Evolutionary conservation across 208 protist species (phyloP), one percentile per base, ranked within the genome.

Genomic region (Acanthamoeba triangularis): DNA sequence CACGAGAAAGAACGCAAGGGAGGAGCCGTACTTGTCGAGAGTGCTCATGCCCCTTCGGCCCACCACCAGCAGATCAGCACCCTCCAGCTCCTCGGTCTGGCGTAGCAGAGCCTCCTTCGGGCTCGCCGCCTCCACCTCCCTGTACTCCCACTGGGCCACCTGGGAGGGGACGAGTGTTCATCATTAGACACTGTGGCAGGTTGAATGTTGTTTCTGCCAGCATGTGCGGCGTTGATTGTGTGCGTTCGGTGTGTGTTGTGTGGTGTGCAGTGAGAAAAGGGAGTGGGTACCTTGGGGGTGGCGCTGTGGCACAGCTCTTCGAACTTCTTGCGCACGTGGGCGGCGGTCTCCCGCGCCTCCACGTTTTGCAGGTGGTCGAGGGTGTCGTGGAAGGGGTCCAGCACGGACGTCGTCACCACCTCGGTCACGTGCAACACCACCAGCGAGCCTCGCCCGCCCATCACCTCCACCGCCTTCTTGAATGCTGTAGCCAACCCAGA

Each of bases 281-380:
- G 10, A 10, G 69, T 41, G 37, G 33, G 33, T 6, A 82, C n/a
- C 23, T 90, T 35, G 30, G 63, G 59, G 23, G 7, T n/a, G 63
- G 23, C 85, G 56, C 7, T 44, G 28, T 35, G 10, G 85, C 85
- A 91, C 54, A 91, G 85, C 13, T n/a, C 14, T 11, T 63, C 37
- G 54, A 52, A 91, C 63, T 91, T 91, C 33, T 4, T n/a, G 28
- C 85, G 54, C 16, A 91, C 63, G 20, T 37, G 54, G 20, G 11
- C 28, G 54, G 85, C 85, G 13, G 35, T 44, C 85, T 91, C 56
- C 7, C 63, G 54, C 54, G 54, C 85, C 49, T 91, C 85, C 18
- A 91, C 85, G 54, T 91, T 91, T 30, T 91, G 85, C 6, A 91
- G 41, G 47, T 91, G 85, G 54, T 91, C 85, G 56, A 91, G 85